Conservation (phyloP, 768 basidiomycete genomes). For the Boletus sensibilis region DNA sequence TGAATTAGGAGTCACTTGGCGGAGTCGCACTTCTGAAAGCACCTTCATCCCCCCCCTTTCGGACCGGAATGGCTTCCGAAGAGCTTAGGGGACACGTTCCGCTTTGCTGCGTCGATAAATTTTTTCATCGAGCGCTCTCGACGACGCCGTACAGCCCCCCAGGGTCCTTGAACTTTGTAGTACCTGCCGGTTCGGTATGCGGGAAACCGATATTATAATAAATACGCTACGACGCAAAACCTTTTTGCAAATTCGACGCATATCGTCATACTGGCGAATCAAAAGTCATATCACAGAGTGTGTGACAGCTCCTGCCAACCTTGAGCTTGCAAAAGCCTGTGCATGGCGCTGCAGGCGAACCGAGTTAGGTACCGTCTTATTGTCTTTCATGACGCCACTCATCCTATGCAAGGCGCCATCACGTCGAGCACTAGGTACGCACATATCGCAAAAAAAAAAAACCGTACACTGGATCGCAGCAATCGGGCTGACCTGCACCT, state of each 20-base stretch:
- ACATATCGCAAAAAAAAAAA: neutral
- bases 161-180: too few species aligned
- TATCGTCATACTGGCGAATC: neutral
- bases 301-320: neutral
- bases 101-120: neutral
- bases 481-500: constrained; percentile 1
- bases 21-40: neutral
- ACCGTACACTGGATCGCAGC: neutral
- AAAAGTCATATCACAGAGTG: too few species aligned
- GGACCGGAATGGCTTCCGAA: neutral
- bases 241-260: neutral
- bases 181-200: neutral
- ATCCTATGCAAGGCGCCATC: neutral
- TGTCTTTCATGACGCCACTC: constrained; percentile 3
- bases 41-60: neutral
- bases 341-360: neutral
- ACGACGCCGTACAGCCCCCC: neutral
- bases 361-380: constrained; percentile 4
- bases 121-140: neutral
- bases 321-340: neutral
- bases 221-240: neutral
- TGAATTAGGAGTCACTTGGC: neutral
- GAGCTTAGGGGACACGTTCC: neutral
- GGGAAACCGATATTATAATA: neutral
- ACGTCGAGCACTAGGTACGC: neutral